Evolutionary conservation across 2,329 filamentous ascomycete species (phyloP).

Genomic region (Colletotrichum caudatum): DNA sequence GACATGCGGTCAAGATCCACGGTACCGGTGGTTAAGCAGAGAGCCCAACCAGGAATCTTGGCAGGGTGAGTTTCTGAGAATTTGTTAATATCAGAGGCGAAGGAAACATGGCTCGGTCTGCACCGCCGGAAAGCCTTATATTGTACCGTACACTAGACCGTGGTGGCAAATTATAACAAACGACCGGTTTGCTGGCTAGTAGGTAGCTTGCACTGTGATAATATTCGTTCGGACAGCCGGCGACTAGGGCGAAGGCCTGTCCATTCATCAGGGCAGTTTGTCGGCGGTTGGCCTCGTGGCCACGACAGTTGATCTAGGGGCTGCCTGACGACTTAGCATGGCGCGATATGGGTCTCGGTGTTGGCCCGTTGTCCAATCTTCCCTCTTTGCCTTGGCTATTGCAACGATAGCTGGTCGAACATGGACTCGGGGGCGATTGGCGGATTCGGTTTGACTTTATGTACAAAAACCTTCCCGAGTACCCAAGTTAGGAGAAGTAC

Average conservation of each 20-base stretch:
- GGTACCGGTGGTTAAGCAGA: conserved; percentile 2
- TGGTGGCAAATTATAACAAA: not conserved
- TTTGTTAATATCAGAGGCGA: not conserved
- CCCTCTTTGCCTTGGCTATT: not conserved
- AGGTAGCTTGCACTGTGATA: too few relatives aligned
- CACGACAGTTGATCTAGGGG: not conserved
- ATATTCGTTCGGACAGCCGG: not conserved
- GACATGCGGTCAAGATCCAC: not conserved
- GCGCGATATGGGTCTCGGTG: not conserved
- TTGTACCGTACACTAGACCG: not conserved
- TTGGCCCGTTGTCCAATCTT: not conserved
- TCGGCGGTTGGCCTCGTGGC: conserved; percentile 38
- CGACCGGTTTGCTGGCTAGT: too few relatives aligned
- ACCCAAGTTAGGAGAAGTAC: not conserved
- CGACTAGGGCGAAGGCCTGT: conserved; percentile 12
- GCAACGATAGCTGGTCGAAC: not conserved
- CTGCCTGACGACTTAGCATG: conserved; percentile 11
- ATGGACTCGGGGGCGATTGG: not conserved
- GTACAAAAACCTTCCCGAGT: conserved; percentile 5
- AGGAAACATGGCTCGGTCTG: not conserved
- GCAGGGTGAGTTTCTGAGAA: not conserved
- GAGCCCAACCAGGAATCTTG: not conserved
- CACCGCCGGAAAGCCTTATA: not conserved
- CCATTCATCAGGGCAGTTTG: not conserved
- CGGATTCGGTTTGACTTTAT: conserved; percentile 1